Conservation (phyloP, 108 stramenopile genomes). For the Cyclotella sp. region DNA sequence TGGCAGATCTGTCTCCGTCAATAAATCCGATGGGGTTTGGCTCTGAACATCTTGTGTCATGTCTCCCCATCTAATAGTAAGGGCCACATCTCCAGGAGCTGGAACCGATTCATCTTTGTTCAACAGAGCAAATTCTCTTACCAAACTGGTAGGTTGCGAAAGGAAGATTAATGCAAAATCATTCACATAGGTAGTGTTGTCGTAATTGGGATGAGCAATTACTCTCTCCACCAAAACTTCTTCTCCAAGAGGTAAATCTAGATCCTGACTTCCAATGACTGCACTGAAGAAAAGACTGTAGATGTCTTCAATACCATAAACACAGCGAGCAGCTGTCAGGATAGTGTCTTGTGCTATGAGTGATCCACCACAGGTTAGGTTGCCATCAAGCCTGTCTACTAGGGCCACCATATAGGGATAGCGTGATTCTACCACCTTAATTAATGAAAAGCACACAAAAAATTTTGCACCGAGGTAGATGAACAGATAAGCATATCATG, state of each 20-base stretch:
- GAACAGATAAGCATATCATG: no score
- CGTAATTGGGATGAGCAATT: conserved; percentile 41
- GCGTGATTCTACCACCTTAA: no score
- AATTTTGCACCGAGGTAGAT: no score
- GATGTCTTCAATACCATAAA: not conserved
- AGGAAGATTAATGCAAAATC: conserved; percentile 51
- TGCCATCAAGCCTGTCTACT: no score
- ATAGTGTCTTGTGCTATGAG: conserved; percentile 20
- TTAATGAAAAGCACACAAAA: no score
- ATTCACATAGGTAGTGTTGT: conserved; percentile 21
- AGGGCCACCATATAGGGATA: no score
- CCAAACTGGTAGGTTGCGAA: not conserved
- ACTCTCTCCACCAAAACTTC: not conserved
- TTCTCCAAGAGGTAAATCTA: not conserved
- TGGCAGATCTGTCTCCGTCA: conserved; percentile 46
- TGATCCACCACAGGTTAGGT: no score
- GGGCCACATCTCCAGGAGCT: not conserved
- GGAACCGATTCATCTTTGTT: conserved; percentile 17
- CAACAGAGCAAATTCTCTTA: conserved; percentile 3
- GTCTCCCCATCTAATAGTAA: not conserved
- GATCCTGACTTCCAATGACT: not conserved
- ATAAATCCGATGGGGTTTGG: not conserved
- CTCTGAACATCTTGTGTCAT: not conserved
- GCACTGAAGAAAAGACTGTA: not conserved
- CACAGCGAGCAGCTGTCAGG: conserved; percentile 28